Evolutionary conservation across 2,329 filamentous ascomycete genomes (phyloP), one percentile per base, ranked within the genome.

Genomic region (Simplicillium sp.): DNA sequence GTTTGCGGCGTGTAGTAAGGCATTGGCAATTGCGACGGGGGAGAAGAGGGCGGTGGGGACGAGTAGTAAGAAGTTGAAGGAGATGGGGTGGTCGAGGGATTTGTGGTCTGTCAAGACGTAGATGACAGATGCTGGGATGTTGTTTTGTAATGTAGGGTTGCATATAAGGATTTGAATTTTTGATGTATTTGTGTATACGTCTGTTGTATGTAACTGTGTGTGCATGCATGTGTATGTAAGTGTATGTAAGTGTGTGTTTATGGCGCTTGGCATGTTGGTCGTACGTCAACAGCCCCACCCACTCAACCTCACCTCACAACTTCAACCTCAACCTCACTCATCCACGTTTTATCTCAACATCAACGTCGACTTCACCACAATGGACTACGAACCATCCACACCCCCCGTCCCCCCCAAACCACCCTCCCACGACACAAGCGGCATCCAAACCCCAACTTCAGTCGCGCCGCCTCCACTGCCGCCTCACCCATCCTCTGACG

Each of bases 1-100:
- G 11, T 80, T 97, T 56, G 87, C 90, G 1, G 70, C 78, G 39
- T 82, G 80, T 41, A 88, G 85, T 60, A 84, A 86, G 60, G 80
- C 82, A 3, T 76, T 84, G 44, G 72, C 77, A 2, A 68, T 77
- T 40, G 69, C 63, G 44, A 68, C 70, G 11, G 67, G 63, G 14
- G 75, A 77, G 46, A 78, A 77, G 61, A 72, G 71, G 51, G 56
- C 61, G 4, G 50, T 64, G 2, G 64, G 67, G 11, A 64, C 66
- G 6, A 68, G 64, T 47, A 75, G 66, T 51, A 82, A 79, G 63
- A 80, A 75, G 61, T 60, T 77, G 50, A 68, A 75, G 34, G 71
- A 77, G 58, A 67, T 71, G 59, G 78, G 78, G 18, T 81, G 77
- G 77, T 75, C 73, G 40, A 66, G 74, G 41, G 76, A 82, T 48